Percentiles rank a stretch among this genome's conserved stretches.
phyloP scores from a whole-genome alignment of 768 basidiomycete species.

The Pulveroboletus sp. region DNA sequence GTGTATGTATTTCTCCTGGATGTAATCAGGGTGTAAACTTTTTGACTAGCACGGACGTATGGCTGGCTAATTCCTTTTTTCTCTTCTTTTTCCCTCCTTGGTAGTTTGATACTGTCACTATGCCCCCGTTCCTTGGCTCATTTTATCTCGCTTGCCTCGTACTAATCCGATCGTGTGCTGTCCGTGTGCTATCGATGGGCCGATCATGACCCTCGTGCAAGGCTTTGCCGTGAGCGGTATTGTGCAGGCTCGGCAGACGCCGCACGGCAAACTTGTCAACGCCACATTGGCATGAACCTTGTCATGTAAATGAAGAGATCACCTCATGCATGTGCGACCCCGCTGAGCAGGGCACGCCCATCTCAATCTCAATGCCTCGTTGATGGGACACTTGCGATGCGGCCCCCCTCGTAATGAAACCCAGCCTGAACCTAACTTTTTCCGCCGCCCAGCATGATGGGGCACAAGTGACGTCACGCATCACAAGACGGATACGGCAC shows the following conservation, averaged over 20 bases:
- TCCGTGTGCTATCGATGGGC: conserved; percentile 7
- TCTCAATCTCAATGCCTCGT: conserved; percentile 1
- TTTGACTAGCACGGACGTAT: conserved; percentile 6
- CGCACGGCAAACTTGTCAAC: conserved; percentile 20
- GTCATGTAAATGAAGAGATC: conserved; percentile 18
- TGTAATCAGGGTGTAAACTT: conserved; percentile 21
- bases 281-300: conserved; percentile 32
- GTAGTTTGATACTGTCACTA: not conserved
- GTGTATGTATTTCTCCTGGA: conserved; percentile 20
- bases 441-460: not conserved
- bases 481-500: conserved; percentile 19
- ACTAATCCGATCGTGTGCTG: conserved; percentile 8
- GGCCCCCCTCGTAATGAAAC: conserved; percentile 18
- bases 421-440: conserved; percentile 27
- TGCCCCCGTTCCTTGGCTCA: too few relatives aligned
- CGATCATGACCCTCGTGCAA: conserved; percentile 14
- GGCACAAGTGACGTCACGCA: conserved; percentile 23
- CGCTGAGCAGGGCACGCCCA: conserved; percentile 1
- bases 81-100: not conserved
- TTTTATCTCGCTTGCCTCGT: conserved; percentile 11
- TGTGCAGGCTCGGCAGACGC: conserved; percentile 10
- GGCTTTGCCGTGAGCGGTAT: conserved; percentile 12
- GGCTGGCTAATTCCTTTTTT: conserved; percentile 3
- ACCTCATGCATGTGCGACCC: conserved; percentile 15
- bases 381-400: conserved; percentile 3